Conservation (phyloP, 495 filamentous ascomycete genomes). For the Podospora pseudocomata region DNA sequence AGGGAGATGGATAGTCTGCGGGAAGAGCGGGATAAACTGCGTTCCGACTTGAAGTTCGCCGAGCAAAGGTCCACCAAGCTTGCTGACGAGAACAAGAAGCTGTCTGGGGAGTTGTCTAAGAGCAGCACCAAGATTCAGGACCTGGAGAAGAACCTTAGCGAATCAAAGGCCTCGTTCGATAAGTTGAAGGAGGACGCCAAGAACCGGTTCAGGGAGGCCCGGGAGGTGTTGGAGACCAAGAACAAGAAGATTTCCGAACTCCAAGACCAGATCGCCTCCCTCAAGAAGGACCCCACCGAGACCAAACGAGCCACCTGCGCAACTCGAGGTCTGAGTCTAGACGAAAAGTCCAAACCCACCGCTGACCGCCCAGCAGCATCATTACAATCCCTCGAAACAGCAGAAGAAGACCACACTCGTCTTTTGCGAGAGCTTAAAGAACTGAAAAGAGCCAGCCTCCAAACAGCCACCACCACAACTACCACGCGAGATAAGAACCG, state of each 20-base stretch:
- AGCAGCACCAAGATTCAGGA: slow-evolving; percentile 39
- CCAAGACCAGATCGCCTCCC: slow-evolving; percentile 28
- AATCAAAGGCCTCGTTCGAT: slow-evolving; percentile 46
- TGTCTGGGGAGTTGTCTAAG: slow-evolving; percentile 39
- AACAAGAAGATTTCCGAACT: slow-evolving; percentile 57
- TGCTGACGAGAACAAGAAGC: slow-evolving; percentile 44
- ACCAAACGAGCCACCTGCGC: slow-evolving; percentile 17
- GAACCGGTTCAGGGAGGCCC: slow-evolving; percentile 48
- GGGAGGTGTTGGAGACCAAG: slow-evolving; percentile 59
- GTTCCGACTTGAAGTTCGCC: slow-evolving; percentile 43
- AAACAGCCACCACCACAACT: slow-evolving; percentile 14
- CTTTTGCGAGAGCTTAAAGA: slow-evolving; percentile 21
- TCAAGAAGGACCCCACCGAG: slow-evolving; percentile 25
- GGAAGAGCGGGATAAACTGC: slow-evolving; percentile 46
- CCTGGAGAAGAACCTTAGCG: slow-evolving; percentile 42
- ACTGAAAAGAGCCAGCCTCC: background rate
- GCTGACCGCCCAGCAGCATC: slow-evolving; percentile 19
- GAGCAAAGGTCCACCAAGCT: slow-evolving; percentile 44
- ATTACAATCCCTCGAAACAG: slow-evolving; percentile 21
- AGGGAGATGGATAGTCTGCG: slow-evolving; percentile 47
- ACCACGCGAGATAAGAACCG: slow-evolving; percentile 5
- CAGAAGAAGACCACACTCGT: slow-evolving; percentile 21
- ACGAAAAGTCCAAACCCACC: slow-evolving; percentile 21
- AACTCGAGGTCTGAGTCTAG: slow-evolving; percentile 23
- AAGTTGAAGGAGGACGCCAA: slow-evolving; percentile 61